These are phyloP conservation scores for Solanum chaucha DNA, from an alignment of 257 asterid genomes.

Conservation along the genomic window DNA sequence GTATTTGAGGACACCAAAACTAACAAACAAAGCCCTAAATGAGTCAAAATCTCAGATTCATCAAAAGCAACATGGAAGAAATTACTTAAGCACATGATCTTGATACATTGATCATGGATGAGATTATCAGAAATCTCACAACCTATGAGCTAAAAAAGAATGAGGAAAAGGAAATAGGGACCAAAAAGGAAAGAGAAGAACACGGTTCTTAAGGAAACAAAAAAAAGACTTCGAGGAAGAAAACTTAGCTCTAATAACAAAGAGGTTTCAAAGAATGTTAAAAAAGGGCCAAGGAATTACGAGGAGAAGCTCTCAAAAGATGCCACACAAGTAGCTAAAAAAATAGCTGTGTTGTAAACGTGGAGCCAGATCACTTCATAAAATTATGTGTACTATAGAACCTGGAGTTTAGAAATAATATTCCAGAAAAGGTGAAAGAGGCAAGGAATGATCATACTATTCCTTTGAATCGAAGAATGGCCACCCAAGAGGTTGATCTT, in stretches of 20 bases:
- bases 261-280: background rate
- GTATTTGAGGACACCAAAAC: no score
- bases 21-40: no score
- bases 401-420: no score
- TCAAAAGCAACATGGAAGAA: background rate
- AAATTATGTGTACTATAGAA: no score
- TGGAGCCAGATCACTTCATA: background rate
- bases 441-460: no score
- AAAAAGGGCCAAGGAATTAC: background rate
- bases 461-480: no score
- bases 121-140: background rate
- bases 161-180: background rate
- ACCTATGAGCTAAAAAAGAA: background rate
- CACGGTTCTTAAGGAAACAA: background rate
- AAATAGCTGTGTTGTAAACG: background rate
- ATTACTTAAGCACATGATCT: background rate
- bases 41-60: no score
- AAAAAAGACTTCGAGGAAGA: background rate
- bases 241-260: background rate
- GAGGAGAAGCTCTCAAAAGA: no score
- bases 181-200: no score
- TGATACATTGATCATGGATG: background rate
- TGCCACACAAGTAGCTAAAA: background rate
- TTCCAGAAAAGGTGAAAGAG: no score
- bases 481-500: no score